Evolutionary conservation across 2,329 filamentous ascomycete genomes (phyloP).

Genomic region (Fusarium nanum): DNA sequence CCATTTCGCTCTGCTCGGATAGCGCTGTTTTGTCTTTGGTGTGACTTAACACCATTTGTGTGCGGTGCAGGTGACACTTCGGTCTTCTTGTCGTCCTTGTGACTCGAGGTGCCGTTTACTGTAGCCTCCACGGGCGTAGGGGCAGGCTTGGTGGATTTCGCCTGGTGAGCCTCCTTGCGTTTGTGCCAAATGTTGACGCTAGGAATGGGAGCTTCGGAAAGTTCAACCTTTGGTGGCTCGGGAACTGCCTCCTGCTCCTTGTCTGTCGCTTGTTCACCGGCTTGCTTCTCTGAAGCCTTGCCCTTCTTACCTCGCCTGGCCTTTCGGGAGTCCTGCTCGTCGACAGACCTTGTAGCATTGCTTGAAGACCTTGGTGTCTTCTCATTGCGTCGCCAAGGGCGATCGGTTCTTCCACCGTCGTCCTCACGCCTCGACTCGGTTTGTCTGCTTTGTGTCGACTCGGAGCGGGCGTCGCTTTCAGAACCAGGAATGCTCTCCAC

Average conservation of each 20-base stretch:
- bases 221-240: slow-evolving; percentile 68
- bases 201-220: slow-evolving; percentile 85
- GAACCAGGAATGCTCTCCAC: slow-evolving; percentile 52
- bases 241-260: slow-evolving; percentile 61
- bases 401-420: slow-evolving; percentile 54
- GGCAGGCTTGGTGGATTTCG: slow-evolving; percentile 59
- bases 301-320: slow-evolving; percentile 72
- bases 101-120: slow-evolving; percentile 45
- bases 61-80: slow-evolving; percentile 42
- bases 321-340: slow-evolving; percentile 64
- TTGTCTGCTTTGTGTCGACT: slow-evolving; percentile 49
- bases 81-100: slow-evolving; percentile 59
- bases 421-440: slow-evolving; percentile 54
- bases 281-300: slow-evolving; percentile 56
- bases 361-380: slow-evolving; percentile 70
- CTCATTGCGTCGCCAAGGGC: slow-evolving; percentile 57
- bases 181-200: slow-evolving; percentile 90
- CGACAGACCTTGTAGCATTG: slow-evolving; percentile 72
- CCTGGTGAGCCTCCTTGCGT: slow-evolving; percentile 73
- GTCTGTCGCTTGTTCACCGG: slow-evolving; percentile 65
- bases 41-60: slow-evolving; percentile 55
- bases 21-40: slow-evolving; percentile 58
- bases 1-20: slow-evolving; percentile 56
- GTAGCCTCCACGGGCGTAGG: slow-evolving; percentile 53
- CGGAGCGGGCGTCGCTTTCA: slow-evolving; percentile 53